Evolutionary conservation across 805 yeast genomes (phyloP).

Genomic region (Saccharomycopsis javanensis): DNA sequence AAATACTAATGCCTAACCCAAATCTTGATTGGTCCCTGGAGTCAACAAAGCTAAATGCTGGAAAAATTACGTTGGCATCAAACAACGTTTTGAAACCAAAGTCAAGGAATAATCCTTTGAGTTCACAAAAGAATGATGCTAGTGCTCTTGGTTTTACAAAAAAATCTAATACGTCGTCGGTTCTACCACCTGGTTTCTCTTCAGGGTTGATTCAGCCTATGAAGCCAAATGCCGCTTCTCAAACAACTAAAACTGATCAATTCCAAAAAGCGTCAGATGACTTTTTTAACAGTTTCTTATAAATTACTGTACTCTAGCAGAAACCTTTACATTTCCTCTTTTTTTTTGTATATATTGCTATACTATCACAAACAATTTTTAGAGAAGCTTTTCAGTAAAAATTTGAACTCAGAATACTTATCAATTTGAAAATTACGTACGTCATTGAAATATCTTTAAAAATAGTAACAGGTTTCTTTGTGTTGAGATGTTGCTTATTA

Average conservation of each 20-base stretch:
- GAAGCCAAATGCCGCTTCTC: slow-evolving; percentile 13
- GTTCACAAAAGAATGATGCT: background rate
- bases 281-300: slow-evolving; percentile 17
- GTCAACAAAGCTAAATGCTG: slow-evolving; percentile 15
- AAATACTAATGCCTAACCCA: background rate
- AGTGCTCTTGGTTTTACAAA: background rate
- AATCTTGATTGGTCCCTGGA: slow-evolving; percentile 23
- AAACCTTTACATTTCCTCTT: background rate
- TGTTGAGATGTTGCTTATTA: background rate
- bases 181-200: slow-evolving; percentile 36
- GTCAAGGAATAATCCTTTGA: background rate
- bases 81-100: slow-evolving; percentile 6
- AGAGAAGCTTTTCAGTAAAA: background rate
- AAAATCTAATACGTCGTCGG: slow-evolving; percentile 3
- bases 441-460: too few species aligned
- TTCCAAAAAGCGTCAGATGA: slow-evolving; percentile 10
- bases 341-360: background rate
- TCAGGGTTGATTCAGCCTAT: slow-evolving; percentile 28
- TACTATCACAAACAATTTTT: too few species aligned
- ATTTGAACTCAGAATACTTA: background rate
- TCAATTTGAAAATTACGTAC: background rate
- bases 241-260: background rate
- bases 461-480: background rate
- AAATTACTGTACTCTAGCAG: background rate
- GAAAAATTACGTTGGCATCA: slow-evolving; percentile 12